Percentiles rank a stretch among this genome's conserved stretches.
phyloP scores from a whole-genome alignment of 139 green algal species.

The Chlorella sorokiniana region DNA sequence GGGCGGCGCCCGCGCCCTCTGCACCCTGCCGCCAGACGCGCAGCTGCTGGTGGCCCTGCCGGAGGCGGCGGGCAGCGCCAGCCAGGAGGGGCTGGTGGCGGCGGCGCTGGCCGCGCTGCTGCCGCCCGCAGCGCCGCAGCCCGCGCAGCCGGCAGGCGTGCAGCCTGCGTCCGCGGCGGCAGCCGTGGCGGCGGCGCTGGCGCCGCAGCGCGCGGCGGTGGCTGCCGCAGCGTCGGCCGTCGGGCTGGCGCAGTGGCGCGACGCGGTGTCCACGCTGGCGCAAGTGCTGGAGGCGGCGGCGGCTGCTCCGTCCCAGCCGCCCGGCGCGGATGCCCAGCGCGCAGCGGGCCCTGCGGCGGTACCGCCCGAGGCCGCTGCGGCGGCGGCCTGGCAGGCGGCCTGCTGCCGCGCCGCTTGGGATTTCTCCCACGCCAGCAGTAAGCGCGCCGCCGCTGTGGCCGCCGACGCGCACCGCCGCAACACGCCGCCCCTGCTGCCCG shows the following conservation, averaged over 20 bases:
- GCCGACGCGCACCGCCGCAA: constrained; percentile 16
- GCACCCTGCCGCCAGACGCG: neutral
- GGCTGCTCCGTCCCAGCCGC: neutral
- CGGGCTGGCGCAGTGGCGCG: neutral
- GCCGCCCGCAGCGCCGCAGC: neutral
- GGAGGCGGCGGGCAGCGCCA: neutral
- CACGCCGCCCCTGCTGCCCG: constrained; percentile 17
- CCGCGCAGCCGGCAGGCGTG: neutral
- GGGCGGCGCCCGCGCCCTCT: constrained; percentile 1
- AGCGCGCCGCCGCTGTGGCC: constrained; percentile 12
- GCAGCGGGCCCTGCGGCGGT: neutral
- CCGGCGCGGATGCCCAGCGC: neutral
- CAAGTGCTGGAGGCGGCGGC: constrained; percentile 13
- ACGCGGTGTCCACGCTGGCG: constrained; percentile 3
- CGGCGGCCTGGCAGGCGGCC: constrained; percentile 11
- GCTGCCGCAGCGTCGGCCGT: neutral
- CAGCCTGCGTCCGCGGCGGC: neutral
- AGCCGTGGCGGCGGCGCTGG: neutral
- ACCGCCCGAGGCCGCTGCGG: constrained; percentile 5
- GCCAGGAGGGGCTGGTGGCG: neutral
- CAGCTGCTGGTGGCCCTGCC: neutral
- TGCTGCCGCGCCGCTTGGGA: constrained; percentile 3
- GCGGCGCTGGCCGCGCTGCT: neutral
- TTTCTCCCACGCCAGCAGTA: constrained; percentile 7
- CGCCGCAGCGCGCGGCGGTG: neutral